These are phyloP conservation scores for Cicer chorassanicum DNA, from an alignment of 306 rosid species.

Conservation along the genomic window DNA sequence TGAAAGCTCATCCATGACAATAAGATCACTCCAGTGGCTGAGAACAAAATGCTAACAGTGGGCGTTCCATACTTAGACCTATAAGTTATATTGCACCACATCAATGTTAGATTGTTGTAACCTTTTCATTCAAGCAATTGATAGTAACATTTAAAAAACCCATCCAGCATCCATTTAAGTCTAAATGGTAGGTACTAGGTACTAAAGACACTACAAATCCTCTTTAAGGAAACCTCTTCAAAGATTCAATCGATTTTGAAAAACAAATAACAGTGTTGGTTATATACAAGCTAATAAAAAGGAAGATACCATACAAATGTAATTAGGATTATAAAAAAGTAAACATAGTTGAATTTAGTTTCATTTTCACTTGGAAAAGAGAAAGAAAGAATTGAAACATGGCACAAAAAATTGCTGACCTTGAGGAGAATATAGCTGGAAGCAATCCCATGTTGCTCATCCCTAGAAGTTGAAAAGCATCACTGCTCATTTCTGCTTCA, in stretches of 20 bases:
- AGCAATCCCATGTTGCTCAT: constrained; percentile 97
- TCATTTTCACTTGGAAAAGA: not conserved
- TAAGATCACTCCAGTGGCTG: constrained; percentile 86
- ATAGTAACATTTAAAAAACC: not conserved
- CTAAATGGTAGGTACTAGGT: not conserved
- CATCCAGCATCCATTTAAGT: not conserved
- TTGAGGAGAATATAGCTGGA: constrained; percentile 80
- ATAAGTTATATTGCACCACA: constrained; percentile 34
- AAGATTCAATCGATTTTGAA: not conserved
- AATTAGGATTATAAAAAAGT: not conserved
- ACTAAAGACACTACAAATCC: constrained; percentile 23
- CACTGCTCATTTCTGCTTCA: constrained; percentile 93
- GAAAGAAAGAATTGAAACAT: not conserved
- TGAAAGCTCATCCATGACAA: constrained; percentile 96
- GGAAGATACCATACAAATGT: not conserved
- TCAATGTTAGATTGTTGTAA: constrained; percentile 41
- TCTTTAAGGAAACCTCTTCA: constrained; percentile 6
- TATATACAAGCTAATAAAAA: constrained; percentile 10
- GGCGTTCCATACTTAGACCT: constrained; percentile 91
- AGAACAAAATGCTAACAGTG: constrained; percentile 76
- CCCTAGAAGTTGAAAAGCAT: constrained; percentile 88
- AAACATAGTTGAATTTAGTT: not conserved
- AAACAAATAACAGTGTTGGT: constrained; percentile 22
- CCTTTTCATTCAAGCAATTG: constrained; percentile 6
- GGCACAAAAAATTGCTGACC: constrained; percentile 52